These are phyloP conservation scores for Piper betle DNA, from an alignment of 164 flowering plant species.

Conservation along the genomic window DNA sequence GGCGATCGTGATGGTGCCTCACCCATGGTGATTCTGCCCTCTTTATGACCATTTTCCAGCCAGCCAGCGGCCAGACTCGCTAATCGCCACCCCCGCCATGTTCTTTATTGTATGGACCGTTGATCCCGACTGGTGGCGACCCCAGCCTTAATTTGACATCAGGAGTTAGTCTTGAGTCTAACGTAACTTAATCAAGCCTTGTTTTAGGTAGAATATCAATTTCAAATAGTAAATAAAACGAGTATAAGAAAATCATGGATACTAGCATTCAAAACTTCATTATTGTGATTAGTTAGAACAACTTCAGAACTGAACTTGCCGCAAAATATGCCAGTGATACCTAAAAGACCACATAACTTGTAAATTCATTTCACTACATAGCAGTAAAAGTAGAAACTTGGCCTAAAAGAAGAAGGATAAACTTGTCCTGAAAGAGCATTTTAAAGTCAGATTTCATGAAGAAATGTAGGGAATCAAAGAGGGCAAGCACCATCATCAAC, in stretches of 20 bases:
- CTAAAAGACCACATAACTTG: slow-evolving; percentile 19
- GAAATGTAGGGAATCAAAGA: neutral
- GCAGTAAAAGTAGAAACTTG: neutral
- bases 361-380: neutral
- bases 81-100: no score
- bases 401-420: no score
- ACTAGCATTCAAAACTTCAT: slow-evolving; percentile 88
- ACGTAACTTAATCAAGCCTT: neutral
- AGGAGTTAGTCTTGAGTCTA: neutral
- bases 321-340: slow-evolving; percentile 76
- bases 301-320: slow-evolving; percentile 67
- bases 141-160: no score
- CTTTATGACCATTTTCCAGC: no score
- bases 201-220: neutral
- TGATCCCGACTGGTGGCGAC: no score
- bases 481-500: neutral
- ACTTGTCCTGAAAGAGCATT: neutral
- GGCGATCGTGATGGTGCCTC: no score
- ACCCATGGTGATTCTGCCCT: no score
- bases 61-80: no score
- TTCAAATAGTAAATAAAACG: neutral
- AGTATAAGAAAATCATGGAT: neutral
- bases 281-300: slow-evolving; percentile 83
- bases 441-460: neutral
- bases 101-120: no score